Evolutionary conservation across 179 eudicot genomes (phyloP).

Genomic region (Beta macrorhiza): DNA sequence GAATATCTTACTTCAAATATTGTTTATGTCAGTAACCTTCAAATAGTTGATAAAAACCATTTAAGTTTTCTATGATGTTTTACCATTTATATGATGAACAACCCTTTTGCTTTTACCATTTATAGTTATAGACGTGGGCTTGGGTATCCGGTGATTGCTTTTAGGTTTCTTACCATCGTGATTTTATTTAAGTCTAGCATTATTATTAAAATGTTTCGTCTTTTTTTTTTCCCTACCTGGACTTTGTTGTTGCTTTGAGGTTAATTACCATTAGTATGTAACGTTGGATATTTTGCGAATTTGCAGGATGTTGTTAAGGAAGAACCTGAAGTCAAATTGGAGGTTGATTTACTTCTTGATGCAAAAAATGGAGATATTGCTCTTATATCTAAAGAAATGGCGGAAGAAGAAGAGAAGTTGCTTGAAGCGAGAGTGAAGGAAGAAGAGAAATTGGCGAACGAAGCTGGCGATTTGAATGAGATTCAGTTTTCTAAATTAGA

Average conservation of each 20-base stretch:
- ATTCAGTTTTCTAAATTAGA: slow-evolving; percentile 80
- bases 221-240: background rate
- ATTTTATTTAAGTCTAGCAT: background rate
- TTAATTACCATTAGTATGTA: no score
- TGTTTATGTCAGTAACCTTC: background rate
- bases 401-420: slow-evolving; percentile 63
- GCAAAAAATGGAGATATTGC: slow-evolving; percentile 64
- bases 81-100: no score
- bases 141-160: no score
- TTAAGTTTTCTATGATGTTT: no score
- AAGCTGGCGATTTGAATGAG: slow-evolving; percentile 54
- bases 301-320: slow-evolving; percentile 50
- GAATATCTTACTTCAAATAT: background rate
- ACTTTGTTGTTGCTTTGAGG: background rate
- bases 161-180: background rate
- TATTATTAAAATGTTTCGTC: background rate
- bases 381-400: slow-evolving; percentile 56
- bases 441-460: slow-evolving; percentile 47
- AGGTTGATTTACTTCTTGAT: slow-evolving; percentile 37
- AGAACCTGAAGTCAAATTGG: slow-evolving; percentile 37
- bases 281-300: background rate
- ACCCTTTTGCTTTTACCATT: background rate
- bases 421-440: slow-evolving; percentile 56
- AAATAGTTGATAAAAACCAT: no score
- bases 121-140: no score